Percentiles rank a stretch among this genome's conserved stretches.
Conservation (phyloP, 306 rosid species). For the Medicago truncatula region DNA sequence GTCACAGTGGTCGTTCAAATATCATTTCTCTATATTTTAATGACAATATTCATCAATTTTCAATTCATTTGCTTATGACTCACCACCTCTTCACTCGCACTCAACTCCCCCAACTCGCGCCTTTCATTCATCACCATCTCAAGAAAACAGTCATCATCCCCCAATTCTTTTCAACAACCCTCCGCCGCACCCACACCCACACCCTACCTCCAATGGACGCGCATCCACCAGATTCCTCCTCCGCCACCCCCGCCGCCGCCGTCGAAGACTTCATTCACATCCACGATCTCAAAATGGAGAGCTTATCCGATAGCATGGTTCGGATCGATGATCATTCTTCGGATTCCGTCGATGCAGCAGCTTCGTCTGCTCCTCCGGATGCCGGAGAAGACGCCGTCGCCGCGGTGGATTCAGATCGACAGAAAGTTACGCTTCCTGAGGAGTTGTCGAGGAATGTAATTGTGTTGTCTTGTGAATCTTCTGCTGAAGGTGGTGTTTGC, state of each 20-base stretch:
- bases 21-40: too few relatives aligned
- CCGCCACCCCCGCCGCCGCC: slow-evolving; percentile 36
- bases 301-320: slow-evolving; percentile 73
- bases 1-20: too few relatives aligned
- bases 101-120: slow-evolving; percentile 21
- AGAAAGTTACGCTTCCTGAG: slow-evolving; percentile 59
- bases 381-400: slow-evolving; percentile 34
- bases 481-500: slow-evolving; percentile 70
- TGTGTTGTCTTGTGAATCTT: slow-evolving; percentile 74
- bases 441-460: slow-evolving; percentile 76
- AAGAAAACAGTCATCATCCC: neutral
- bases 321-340: slow-evolving; percentile 60
- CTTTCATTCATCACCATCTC: slow-evolving; percentile 10
- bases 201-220: slow-evolving; percentile 60
- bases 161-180: slow-evolving; percentile 34
- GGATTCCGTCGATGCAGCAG: slow-evolving; percentile 31
- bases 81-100: slow-evolving; percentile 27
- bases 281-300: slow-evolving; percentile 65
- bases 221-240: slow-evolving; percentile 47
- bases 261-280: slow-evolving; percentile 79
- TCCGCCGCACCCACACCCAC: slow-evolving; percentile 19
- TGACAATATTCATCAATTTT: too few relatives aligned
- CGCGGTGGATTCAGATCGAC: slow-evolving; percentile 42
- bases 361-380: neutral
- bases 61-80: slow-evolving; percentile 20